Base-by-base conservation (phyloP, 768 basidiomycete species). In the Rossbeevera mucosa region DNA sequence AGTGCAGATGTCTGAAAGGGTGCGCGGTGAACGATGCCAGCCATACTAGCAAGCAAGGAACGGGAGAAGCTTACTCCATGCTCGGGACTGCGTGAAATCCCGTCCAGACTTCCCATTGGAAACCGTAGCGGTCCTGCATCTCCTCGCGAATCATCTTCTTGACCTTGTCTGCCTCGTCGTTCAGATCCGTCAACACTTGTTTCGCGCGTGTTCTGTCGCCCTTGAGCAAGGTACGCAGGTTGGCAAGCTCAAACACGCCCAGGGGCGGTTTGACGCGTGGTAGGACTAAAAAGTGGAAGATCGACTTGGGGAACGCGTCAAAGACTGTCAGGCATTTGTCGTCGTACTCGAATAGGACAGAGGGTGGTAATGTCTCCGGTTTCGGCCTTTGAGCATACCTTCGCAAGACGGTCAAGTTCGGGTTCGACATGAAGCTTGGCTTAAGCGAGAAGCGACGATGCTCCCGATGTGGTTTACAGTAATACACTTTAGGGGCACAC, bases 11-110 rank as follows among this genome's bases (percentile, higher is more conserved):
- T 54, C 89, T 91, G n/a, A 43, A 50, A 51, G 3, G 21, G 41
- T 22, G 21, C 40, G 18, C 14, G 29, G 26, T 18, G 38, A n/a
- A 16, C 6, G n/a, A n/a, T n/a, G 14, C 14, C 2, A 22, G n/a
- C n/a, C n/a, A n/a, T n/a, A n/a, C n/a, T n/a, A n/a, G n/a, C n/a
- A n/a, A n/a, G n/a, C n/a, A n/a, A n/a, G n/a, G n/a, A n/a, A n/a
- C n/a, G n/a, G n/a, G n/a, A n/a, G n/a, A 41, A 8, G 78, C 88
- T 59, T 65, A 93, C 93, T 80, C 79, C 88, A 95, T 87, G 22
- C 91, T 93, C 13, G 88, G 89, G 14, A 78, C 76, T 1, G 82
- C 86, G 68, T 96, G 94, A 65, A 96, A 94, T 4, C 94, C 94
- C 6, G 74, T 76, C 80, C 83, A 85, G 38, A 94, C 74, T 30